Conservation (phyloP, 768 basidiomycete genomes). For the Albatrellus ellisii region DNA sequence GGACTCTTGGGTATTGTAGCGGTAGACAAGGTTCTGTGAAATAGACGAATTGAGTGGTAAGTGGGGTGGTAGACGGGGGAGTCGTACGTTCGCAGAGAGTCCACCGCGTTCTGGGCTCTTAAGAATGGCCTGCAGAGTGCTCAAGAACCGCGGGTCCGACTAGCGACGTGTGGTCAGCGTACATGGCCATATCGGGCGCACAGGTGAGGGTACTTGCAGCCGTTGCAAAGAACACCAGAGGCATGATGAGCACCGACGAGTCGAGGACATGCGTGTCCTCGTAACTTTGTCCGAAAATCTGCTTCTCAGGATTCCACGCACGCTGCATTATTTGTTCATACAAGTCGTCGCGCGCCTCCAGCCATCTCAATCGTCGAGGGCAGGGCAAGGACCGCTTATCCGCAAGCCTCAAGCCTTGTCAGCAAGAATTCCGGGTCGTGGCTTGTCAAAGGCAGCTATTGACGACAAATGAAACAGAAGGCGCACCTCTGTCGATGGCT, state of each 20-base stretch:
- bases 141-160: slow-evolving; percentile 84
- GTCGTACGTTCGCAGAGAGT: slow-evolving; percentile 69
- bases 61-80: background rate
- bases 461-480: background rate
- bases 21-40: slow-evolving; percentile 71
- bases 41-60: background rate
- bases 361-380: slow-evolving; percentile 59
- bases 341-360: slow-evolving; percentile 59
- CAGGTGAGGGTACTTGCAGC: slow-evolving; percentile 32
- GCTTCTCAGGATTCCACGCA: slow-evolving; percentile 64
- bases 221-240: slow-evolving; percentile 84
- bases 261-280: slow-evolving; percentile 77
- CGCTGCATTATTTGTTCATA: slow-evolving; percentile 92
- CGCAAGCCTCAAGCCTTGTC: slow-evolving; percentile 80
- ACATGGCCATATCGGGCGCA: background rate
- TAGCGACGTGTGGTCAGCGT: slow-evolving; percentile 16
- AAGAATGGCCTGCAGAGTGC: slow-evolving; percentile 73
- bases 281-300: slow-evolving; percentile 80
- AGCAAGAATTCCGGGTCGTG: too few species aligned
- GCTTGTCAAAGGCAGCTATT: background rate
- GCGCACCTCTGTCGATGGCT: slow-evolving; percentile 76
- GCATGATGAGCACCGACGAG: slow-evolving; percentile 85
- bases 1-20: slow-evolving; percentile 77
- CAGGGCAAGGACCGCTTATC: slow-evolving; percentile 92
- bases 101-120: slow-evolving; percentile 85